These are phyloP conservation scores for Gossypium gossypioides DNA, from an alignment of 441 rosid species.

Conservation along the genomic window DNA sequence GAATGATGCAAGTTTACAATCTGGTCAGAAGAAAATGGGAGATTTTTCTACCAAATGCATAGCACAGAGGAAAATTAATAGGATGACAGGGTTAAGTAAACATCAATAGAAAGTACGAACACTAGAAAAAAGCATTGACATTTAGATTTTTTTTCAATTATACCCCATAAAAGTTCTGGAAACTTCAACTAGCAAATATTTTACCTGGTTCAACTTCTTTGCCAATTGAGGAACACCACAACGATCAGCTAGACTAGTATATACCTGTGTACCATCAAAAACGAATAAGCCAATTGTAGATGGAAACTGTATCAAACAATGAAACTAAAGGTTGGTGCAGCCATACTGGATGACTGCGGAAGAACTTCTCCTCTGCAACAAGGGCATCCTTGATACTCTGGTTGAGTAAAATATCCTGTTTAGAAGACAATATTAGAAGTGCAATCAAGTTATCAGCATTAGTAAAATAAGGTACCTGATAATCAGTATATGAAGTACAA, in stretches of 20 bases:
- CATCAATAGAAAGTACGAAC: not conserved
- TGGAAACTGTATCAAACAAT: constrained; percentile 7
- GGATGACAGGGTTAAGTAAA: not conserved
- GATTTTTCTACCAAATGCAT: not conserved
- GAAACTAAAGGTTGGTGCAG: constrained; percentile 8
- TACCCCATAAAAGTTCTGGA: not conserved
- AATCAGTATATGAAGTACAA: not conserved
- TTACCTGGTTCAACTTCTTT: constrained; percentile 85
- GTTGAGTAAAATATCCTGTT: constrained; percentile 64
- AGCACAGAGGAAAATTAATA: not conserved
- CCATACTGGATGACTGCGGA: constrained; percentile 81
- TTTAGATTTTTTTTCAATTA: not conserved
- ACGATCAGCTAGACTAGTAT: constrained; percentile 70
- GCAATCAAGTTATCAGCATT: not conserved
- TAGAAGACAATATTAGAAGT: not conserved
- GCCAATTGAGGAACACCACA: constrained; percentile 90
- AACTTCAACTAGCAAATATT: not conserved
- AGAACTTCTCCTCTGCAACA: constrained; percentile 83
- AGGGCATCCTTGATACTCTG: constrained; percentile 84
- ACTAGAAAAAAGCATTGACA: not conserved
- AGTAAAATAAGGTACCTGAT: not conserved
- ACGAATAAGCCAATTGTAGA: not conserved
- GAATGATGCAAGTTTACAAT: not conserved
- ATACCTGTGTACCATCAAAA: constrained; percentile 36
- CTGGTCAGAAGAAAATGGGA: not conserved